Percentiles rank a stretch among this genome's conserved stretches.
These are phyloP conservation scores for Nicotiana undulata DNA, from an alignment of 257 asterid species.

Conservation along the genomic window DNA sequence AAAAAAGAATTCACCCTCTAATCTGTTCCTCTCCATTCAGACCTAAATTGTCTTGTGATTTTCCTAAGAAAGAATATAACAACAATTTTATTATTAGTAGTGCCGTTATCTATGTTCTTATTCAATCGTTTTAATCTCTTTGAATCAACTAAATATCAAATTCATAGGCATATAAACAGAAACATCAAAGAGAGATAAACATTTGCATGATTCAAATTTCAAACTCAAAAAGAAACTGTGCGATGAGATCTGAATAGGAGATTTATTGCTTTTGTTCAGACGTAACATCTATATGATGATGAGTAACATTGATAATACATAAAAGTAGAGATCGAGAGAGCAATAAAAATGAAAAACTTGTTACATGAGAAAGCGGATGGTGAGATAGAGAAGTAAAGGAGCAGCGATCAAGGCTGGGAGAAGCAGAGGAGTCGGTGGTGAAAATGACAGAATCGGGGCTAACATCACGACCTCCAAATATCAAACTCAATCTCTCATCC, in stretches of 20 bases:
- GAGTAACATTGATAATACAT: too few relatives aligned
- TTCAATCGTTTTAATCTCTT: background rate
- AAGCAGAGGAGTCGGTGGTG: background rate
- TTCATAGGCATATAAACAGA: background rate
- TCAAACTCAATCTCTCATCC: background rate
- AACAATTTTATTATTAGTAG: too few relatives aligned
- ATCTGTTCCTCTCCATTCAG: background rate
- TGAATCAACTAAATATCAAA: background rate
- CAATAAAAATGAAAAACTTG: too few relatives aligned
- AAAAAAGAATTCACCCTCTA: too few relatives aligned
- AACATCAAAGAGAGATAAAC: background rate
- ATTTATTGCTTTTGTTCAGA: too few relatives aligned
- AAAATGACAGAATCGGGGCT: conserved; percentile 7
- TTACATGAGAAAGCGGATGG: conserved; percentile 55
- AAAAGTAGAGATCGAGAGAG: background rate
- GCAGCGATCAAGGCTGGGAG: background rate
- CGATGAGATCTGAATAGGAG: too few relatives aligned
- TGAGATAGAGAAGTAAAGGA: conserved; percentile 57
- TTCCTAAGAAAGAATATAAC: too few relatives aligned
- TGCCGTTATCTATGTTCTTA: too few relatives aligned
- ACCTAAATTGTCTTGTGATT: too few relatives aligned
- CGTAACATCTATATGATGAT: too few relatives aligned
- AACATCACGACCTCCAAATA: background rate
- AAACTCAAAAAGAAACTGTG: too few relatives aligned
- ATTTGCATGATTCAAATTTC: too few relatives aligned